A percentile compares a stretch with the other conserved stretches of the same genome.
Evolutionary conservation across 805 yeast genomes (phyloP).

Genomic region (Zygosaccharomyces lentus): DNA sequence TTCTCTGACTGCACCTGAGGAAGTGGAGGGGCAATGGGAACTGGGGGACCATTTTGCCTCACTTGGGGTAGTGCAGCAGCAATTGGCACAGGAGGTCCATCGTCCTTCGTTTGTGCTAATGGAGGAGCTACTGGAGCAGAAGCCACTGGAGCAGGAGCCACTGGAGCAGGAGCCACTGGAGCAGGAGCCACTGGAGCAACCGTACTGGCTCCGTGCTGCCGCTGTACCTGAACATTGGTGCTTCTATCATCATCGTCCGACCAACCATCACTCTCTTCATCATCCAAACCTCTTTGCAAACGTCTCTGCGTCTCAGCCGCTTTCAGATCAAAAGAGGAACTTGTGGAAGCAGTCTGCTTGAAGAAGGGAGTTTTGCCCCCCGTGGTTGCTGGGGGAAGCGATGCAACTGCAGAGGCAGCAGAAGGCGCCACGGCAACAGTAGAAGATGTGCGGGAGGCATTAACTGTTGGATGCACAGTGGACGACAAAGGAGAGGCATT

Average conservation of each 20-base stretch:
- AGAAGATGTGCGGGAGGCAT: neutral
- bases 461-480: neutral
- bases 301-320: conserved; percentile 68
- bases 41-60: conserved; percentile 27
- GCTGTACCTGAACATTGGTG: conserved; percentile 18
- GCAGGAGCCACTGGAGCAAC: conserved; percentile 11
- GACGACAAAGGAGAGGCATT: neutral
- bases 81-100: conserved; percentile 28
- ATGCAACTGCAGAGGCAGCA: neutral
- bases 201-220: conserved; percentile 27
- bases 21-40: conserved; percentile 44
- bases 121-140: conserved; percentile 25
- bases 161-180: conserved; percentile 5
- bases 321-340: conserved; percentile 45
- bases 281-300: conserved; percentile 53
- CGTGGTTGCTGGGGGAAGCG: conserved; percentile 12
- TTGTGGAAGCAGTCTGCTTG: conserved; percentile 39
- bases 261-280: conserved; percentile 36
- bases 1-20: conserved; percentile 25
- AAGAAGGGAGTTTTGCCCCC: conserved; percentile 52
- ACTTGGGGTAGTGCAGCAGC: conserved; percentile 31
- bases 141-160: conserved; percentile 11
- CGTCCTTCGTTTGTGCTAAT: too few relatives aligned
- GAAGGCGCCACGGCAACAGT: neutral
- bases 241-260: conserved; percentile 33